Evolutionary conservation across 345 rosid genomes (phyloP), one percentile per base, ranked within the genome.

Genomic region (Eucalyptus guilfoylei): DNA sequence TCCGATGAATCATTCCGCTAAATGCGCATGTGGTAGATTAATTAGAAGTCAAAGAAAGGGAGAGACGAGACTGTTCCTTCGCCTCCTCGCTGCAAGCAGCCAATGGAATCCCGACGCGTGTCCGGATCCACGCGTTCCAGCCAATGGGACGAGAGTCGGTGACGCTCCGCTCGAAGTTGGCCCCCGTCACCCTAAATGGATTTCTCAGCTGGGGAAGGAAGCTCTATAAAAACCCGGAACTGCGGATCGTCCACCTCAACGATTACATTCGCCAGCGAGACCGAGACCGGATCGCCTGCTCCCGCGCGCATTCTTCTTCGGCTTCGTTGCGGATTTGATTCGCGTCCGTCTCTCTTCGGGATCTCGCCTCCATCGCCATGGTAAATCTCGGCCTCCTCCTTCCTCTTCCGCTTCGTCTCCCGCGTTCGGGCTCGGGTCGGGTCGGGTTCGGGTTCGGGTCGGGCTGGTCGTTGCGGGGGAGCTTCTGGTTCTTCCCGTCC

Each of bases 41-140:
- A 72, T 37, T 19, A 21, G 28, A 34, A 72, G 44, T 72, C 81
- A 9, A 34, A 72, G 26, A 21, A 17, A 72, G 8, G 30, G n/a
- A 10, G 26, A 34, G 81, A 17, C 26, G 81, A 10, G 26, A 72
- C 81, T 44, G 44, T 5, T 72, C 37, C 81, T 72, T 16, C 81
- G 58, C 4, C 12, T 76, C 45, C 28, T 21, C 2, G 40, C 42
- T 9, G 23, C 80, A 15, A 64, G 0, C 1, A 1, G 47, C 83
- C 83, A 76, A 40, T 76, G 83, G 47, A 0, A 17, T 37, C 7
- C 12, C 47, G 47, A 37, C 47, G 83, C 83, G 47, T 76, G 83
- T 76, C 28, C 83, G 0, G 28, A 34, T 15, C 28, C 47, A 76
- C 83, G 83, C 12, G 47, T 11, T 37, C 83, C 83, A 11, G 83